Base-by-base conservation (phyloP, 129 eudicot species). In the Arctium lappa region DNA sequence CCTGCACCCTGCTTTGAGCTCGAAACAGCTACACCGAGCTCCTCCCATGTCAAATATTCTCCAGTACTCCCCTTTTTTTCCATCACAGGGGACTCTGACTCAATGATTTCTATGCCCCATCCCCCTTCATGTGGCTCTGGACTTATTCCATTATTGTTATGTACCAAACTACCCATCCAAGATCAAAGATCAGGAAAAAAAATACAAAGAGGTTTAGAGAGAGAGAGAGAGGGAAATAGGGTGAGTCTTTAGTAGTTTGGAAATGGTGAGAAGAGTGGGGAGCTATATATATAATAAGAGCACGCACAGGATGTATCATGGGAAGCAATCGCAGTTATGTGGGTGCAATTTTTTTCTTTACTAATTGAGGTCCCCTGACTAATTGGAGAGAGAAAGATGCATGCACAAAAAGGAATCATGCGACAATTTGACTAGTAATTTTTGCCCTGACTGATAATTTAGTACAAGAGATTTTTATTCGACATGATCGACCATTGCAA, bases 41-140 rank as follows among this genome's bases (percentile, higher is more conserved):
- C 91, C 69, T 91, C 87, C 98, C 98, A 93, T 18, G 94, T 91
- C 91, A 93, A 83, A 80, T 79, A 86, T 69, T 91, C 91, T 38
- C 91, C 93, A 50, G 18, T 32, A 0, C 46, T 75, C 40, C 42
- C 36, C 77, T 4, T 6, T 69, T 73, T 72, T 40, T 60, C 42
- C 60, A 2, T 74, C 48, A 31, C 34, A 13, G 12, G 30, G 15
- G 86, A 70, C 73, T 77, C 78, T 7, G 74, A 30, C n/a, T 83
- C 74, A 3, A 29, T 22, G 27, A 39, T 72, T 78, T 77, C 74
- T 46, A 72, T 12, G 62, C 73, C 74, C 82, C 82, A 37, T 71
- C 27, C 38, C 60, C 56, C 74, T 73, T 72, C 87, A 73, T 72
- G 60, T 40, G 83, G 76, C 36, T 79, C 87, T 40, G 87, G 80